Evolutionary conservation across 257 asterid species (phyloP).

Genomic region (Capsicum pubescens): DNA sequence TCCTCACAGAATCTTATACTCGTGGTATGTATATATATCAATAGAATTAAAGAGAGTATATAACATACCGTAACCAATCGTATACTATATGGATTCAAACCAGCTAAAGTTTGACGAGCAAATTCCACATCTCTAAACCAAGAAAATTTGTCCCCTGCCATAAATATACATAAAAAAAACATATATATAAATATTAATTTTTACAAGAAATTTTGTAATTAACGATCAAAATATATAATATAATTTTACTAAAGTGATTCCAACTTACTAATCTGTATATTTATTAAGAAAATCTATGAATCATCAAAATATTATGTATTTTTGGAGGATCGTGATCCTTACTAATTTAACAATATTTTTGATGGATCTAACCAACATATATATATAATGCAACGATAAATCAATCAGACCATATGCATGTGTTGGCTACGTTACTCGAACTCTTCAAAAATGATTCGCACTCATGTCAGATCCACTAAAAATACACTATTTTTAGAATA

Average conservation of each 20-base stretch:
- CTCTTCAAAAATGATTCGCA: too few species aligned
- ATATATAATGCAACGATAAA: not conserved
- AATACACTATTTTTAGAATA: not conserved
- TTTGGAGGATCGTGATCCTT: too few species aligned
- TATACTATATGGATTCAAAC: slow-evolving; percentile 65
- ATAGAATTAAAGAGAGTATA: not conserved
- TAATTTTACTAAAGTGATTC: too few species aligned
- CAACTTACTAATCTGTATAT: too few species aligned
- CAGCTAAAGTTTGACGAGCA: slow-evolving; percentile 75
- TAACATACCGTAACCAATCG: slow-evolving; percentile 60
- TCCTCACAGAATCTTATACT: too few species aligned
- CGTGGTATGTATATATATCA: too few species aligned
- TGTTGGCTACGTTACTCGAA: too few species aligned
- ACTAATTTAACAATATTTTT: not conserved
- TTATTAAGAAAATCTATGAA: too few species aligned
- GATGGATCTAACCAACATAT: not conserved
- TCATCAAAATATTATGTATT: too few species aligned
- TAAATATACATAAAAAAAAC: not conserved
- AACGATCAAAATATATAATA: too few species aligned
- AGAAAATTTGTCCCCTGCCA: slow-evolving; percentile 62
- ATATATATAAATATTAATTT: not conserved
- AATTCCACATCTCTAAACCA: slow-evolving; percentile 80
- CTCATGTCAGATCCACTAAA: too few species aligned
- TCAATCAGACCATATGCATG: too few species aligned
- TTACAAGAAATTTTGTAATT: not conserved